Percentiles rank a stretch among this genome's conserved stretches.
Conservation (phyloP, 305 asterid species). For the Caryopteris hybrid region DNA sequence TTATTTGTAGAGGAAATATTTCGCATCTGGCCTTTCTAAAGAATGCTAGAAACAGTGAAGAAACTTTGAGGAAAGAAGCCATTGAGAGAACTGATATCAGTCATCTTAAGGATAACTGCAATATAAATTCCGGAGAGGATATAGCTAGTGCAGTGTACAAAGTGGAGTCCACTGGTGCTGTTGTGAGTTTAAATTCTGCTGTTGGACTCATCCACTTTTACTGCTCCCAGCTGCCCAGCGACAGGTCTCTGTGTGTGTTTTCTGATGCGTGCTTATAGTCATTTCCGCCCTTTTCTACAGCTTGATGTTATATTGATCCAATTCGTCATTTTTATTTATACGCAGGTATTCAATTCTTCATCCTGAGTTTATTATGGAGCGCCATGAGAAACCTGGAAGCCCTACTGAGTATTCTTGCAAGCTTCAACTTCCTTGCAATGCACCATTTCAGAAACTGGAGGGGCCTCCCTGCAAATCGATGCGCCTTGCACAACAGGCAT, state of each 20-base stretch:
- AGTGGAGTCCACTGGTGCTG: slow-evolving; percentile 99
- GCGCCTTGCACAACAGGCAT: slow-evolving; percentile 99
- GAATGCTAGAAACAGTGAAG: slow-evolving; percentile 98
- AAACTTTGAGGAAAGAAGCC: slow-evolving; percentile 97
- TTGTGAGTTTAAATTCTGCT: slow-evolving; percentile 98
- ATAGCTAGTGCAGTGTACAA: slow-evolving; percentile 62
- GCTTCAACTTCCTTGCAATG: slow-evolving; percentile 99
- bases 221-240: slow-evolving; percentile 99
- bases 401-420: slow-evolving; percentile 90
- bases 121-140: slow-evolving; percentile 53
- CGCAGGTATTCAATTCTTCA: slow-evolving; percentile 93
- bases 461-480: slow-evolving; percentile 95
- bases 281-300: not conserved
- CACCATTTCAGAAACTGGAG: slow-evolving; percentile 94
- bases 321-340: slow-evolving; percentile 14
- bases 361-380: slow-evolving; percentile 94
- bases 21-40: slow-evolving; percentile 86
- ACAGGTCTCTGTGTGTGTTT: slow-evolving; percentile 49
- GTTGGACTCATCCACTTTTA: slow-evolving; percentile 97
- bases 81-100: slow-evolving; percentile 97
- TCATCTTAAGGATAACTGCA: slow-evolving; percentile 72
- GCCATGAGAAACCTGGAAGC: slow-evolving; percentile 74
- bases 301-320: slow-evolving; percentile 9
- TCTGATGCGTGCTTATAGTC: not conserved
- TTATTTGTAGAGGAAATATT: slow-evolving; percentile 68